Conservation (phyloP, 192 early-diverging fungal genomes). For the Coemansia sp. region DNA sequence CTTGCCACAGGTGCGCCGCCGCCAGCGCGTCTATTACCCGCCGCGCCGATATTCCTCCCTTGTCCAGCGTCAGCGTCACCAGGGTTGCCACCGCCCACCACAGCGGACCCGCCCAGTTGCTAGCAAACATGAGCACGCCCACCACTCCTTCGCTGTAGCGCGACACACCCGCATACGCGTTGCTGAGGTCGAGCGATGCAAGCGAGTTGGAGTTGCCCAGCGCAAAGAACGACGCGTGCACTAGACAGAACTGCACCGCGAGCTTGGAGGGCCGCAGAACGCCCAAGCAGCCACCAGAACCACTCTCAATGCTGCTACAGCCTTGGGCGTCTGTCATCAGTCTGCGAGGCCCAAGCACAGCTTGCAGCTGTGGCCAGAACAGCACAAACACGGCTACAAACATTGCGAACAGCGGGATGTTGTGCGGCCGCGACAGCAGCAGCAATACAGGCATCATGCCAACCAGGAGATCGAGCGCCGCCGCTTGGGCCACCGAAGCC, state of each 20-base stretch:
- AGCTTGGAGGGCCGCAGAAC: constrained; percentile 30
- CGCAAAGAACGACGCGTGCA: constrained; percentile 64
- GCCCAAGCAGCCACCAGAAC: neutral
- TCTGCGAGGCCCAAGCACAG: neutral
- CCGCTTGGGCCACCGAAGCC: constrained; percentile 8
- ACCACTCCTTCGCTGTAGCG: constrained; percentile 64
- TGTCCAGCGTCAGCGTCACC: constrained; percentile 12
- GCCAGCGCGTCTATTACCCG: constrained; percentile 11
- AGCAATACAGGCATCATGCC: constrained; percentile 62
- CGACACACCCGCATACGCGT: constrained; percentile 74
- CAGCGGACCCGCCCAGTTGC: constrained; percentile 74
- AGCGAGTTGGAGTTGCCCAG: constrained; percentile 80
- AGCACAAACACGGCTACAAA: constrained; percentile 60
- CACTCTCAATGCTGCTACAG: neutral
- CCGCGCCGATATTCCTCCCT: neutral
- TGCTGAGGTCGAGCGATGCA: constrained; percentile 76
- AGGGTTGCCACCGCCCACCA: constrained; percentile 63
- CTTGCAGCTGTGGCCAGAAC: constrained; percentile 28
- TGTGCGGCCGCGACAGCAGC: constrained; percentile 66
- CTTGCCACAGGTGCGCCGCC: constrained; percentile 46
- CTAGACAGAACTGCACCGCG: constrained; percentile 53
- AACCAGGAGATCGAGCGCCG: constrained; percentile 44
- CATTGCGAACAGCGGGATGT: constrained; percentile 61
- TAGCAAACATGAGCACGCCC: constrained; percentile 68
- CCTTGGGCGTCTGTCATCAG: neutral